Evolutionary conservation across 306 rosid species (phyloP).

Genomic region (Ziziphus jujuba): DNA sequence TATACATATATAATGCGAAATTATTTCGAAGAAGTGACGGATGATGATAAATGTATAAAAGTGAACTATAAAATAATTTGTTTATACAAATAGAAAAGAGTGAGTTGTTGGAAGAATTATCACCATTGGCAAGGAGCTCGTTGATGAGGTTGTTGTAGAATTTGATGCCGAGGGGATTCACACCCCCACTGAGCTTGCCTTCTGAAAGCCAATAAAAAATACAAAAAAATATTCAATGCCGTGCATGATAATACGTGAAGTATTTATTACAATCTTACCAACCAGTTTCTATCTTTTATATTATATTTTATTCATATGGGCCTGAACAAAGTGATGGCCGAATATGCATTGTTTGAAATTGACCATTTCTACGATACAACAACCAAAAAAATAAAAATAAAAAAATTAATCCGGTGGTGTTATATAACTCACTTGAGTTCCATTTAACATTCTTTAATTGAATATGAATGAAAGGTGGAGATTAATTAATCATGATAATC

Average conservation of each 20-base stretch:
- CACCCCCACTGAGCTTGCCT: constrained; percentile 40
- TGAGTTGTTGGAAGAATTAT: neutral
- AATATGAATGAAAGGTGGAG: neutral
- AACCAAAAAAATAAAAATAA: too few relatives aligned
- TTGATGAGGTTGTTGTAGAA: constrained; percentile 43
- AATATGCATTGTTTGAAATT: too few relatives aligned
- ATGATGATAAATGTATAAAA: too few relatives aligned
- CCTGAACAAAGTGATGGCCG: too few relatives aligned
- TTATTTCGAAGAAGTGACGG: too few relatives aligned
- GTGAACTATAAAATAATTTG: neutral
- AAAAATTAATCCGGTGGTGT: too few relatives aligned
- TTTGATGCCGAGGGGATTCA: constrained; percentile 33
- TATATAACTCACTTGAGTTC: too few relatives aligned
- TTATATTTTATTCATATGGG: too few relatives aligned
- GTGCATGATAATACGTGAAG: neutral
- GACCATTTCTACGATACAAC: too few relatives aligned
- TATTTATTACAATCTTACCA: neutral
- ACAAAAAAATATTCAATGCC: neutral
- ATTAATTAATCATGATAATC: neutral
- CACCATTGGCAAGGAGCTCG: constrained; percentile 36
- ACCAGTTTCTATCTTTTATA: too few relatives aligned
- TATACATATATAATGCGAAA: too few relatives aligned
- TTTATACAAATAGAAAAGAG: neutral
- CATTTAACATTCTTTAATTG: too few relatives aligned
- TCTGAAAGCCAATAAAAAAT: constrained; percentile 16